Evolutionary conservation across 2,329 filamentous ascomycete genomes (phyloP), one percentile per base, ranked within the genome.

Genomic region (Nothophoma quercina): DNA sequence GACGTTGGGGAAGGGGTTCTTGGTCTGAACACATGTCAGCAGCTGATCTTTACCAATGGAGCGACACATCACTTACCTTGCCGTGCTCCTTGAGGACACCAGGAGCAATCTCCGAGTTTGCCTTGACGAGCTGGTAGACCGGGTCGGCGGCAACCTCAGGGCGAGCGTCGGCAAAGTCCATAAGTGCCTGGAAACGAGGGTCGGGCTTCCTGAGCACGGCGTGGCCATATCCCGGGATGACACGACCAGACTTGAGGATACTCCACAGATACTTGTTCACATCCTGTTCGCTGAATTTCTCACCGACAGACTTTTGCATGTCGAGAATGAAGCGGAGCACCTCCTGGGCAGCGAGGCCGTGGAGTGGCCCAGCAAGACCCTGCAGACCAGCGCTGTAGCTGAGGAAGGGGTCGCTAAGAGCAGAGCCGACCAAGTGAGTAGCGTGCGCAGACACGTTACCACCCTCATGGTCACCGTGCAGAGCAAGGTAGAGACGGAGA

Each of bases 391-490:
- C 95, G 64, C 90, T 95, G 82, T 98, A 98, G 70, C 91, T 95
- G 59, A 99, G 84, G 85, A 95, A 98, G 5, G 93, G 91, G 68
- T 98, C 95, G 69, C 90, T 95, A 50, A 99, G 86, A 16, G 95
- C 95, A 65, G 90, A 96, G 44, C 95, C 95, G 49, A 99, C 95
- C 30, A 99, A 82, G 76, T 99, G 95, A 7, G 95, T 98, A 22
- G 95, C 80, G 74, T 99, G 95, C 1, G 95, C 95, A 30, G 93
- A 97, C 58, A 99, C 95, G 67, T 99, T 99, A 52, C 95, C 95
- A 57, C 95, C 95, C 78, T 99, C 95, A 79, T 99, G 95, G 77
- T 99, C 95, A 59, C 95, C 95, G 77, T 99, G 95, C 5, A 99
- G 88, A 41, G 95, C 93, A 19, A 99, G 87, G 78, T 99, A 99